phyloP scores from a whole-genome alignment of 2,329 filamentous ascomycete genomes.

The Penicillium brasilianum region DNA sequence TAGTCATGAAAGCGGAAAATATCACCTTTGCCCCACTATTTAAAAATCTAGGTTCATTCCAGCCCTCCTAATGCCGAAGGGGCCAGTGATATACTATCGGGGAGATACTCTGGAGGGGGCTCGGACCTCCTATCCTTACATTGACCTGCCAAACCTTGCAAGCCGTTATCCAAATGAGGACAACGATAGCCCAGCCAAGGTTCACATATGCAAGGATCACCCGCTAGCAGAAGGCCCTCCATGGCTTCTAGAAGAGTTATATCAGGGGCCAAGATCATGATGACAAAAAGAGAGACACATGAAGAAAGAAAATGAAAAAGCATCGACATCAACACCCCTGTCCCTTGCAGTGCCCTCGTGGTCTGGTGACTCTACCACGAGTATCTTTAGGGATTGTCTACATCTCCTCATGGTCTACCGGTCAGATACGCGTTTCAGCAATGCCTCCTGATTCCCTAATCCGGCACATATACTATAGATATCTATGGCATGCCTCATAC shows the following conservation, averaged over 20 bases:
- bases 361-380: slow-evolving; percentile 8
- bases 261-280: not conserved
- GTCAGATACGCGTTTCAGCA: slow-evolving; percentile 9
- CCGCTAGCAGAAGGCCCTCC: not conserved
- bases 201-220: slow-evolving; percentile 11
- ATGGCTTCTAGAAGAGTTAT: not conserved
- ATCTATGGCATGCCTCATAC: slow-evolving; percentile 3
- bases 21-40: not conserved
- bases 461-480: slow-evolving; percentile 23
- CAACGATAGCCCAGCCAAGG: not conserved
- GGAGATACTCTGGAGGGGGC: slow-evolving; percentile 6
- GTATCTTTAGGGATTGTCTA: not conserved
- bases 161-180: slow-evolving; percentile 15
- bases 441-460: slow-evolving; percentile 7
- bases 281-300: not conserved
- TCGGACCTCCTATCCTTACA: slow-evolving; percentile 17
- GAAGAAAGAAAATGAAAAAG: not conserved
- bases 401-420: not conserved
- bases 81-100: slow-evolving; percentile 10
- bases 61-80: slow-evolving; percentile 1
- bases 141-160: slow-evolving; percentile 12
- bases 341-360: not conserved
- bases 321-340: not conserved
- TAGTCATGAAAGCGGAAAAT: not conserved
- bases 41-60: not conserved